phyloP scores from a whole-genome alignment of 2,329 filamentous ascomycete species.

The Samsoniella hepiali region DNA sequence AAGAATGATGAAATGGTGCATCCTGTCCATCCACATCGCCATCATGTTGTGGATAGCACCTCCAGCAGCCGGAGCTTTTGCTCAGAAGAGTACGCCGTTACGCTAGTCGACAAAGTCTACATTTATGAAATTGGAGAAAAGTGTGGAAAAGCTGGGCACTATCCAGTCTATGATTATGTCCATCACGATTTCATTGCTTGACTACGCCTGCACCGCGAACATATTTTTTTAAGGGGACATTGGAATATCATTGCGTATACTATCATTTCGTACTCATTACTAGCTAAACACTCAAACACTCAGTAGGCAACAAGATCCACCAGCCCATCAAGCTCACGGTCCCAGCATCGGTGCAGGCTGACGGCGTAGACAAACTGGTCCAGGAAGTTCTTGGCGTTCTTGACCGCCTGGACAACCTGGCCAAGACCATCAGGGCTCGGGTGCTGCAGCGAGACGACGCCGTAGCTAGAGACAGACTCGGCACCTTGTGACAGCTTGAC shows the following conservation, averaged over 20 bases:
- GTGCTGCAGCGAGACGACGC: constrained; percentile 66
- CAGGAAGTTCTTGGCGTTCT: constrained; percentile 66
- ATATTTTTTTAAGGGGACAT: neutral
- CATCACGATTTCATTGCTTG: too few relatives aligned
- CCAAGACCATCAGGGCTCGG: constrained; percentile 55
- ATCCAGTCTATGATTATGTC: too few relatives aligned
- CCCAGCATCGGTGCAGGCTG: constrained; percentile 69
- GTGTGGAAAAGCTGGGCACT: neutral
- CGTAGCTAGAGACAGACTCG: constrained; percentile 63
- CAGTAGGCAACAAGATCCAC: constrained; percentile 67
- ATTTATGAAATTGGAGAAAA: neutral
- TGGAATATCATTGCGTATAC: neutral
- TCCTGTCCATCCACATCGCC: neutral
- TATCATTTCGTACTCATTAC: neutral
- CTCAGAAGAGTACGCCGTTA: neutral
- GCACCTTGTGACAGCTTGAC: constrained; percentile 39
- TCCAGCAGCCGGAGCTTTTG: constrained; percentile 7
- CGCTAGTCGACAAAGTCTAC: neutral
- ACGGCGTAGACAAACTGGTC: constrained; percentile 68
- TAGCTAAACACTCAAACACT: too few relatives aligned
- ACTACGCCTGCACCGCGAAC: neutral
- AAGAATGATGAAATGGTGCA: constrained; percentile 11
- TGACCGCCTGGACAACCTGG: constrained; percentile 60
- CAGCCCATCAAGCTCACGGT: constrained; percentile 70
- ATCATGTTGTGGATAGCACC: constrained; percentile 6